Base-by-base conservation (phyloP, 2,329 filamentous ascomycete species). In the Periglandula ipomoeae region DNA sequence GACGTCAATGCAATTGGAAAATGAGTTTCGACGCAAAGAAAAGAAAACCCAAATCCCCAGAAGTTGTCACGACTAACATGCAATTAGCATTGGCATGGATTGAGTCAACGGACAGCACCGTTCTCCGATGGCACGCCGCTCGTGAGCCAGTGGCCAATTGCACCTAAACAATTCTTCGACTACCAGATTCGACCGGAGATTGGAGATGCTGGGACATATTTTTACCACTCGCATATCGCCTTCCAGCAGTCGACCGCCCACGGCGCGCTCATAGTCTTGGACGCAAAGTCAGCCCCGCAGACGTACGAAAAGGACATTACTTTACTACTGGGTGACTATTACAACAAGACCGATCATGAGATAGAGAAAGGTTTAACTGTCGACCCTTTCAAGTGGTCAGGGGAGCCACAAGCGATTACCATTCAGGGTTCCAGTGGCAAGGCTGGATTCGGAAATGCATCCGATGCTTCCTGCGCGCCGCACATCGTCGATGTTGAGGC, bases 191-290 rank as follows among this genome's bases (percentile, higher is more conserved):
- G 69, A 10, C 74, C 78, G 0, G 62, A 74, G 5, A 35, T 60
- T 2, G 74, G 72, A 11, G 73, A 79, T 49, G 73, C 76, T 0
- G 82, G 81, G 5, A 79, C 79, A 0, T 85, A 82, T 56, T 84
- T 82, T 58, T 85, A 84, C 56, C 81, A 85, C 57, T 83, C 80
- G 0, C 82, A 85, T 51, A 70, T 84, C 8, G 79, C 73, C 0
- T 77, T 84, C 51, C 80, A 85, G 57, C 75, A 76, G 0, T 61
- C 77, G 32, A 77, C 78, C 19, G 78, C 77, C 0, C 61, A 72
- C 11, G 82, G 82, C 0, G 65, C 75, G 0, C 56, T 85, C 27
- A 76, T 82, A 38, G 72, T 85, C n/a, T 71, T 76, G 51, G 72
- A 78, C 43, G 59, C 59, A 38, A 61, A 40, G 10, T 52, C 65